Base-by-base conservation (phyloP, 2,329 filamentous ascomycete genomes). In the Xylariaceae sp. region DNA sequence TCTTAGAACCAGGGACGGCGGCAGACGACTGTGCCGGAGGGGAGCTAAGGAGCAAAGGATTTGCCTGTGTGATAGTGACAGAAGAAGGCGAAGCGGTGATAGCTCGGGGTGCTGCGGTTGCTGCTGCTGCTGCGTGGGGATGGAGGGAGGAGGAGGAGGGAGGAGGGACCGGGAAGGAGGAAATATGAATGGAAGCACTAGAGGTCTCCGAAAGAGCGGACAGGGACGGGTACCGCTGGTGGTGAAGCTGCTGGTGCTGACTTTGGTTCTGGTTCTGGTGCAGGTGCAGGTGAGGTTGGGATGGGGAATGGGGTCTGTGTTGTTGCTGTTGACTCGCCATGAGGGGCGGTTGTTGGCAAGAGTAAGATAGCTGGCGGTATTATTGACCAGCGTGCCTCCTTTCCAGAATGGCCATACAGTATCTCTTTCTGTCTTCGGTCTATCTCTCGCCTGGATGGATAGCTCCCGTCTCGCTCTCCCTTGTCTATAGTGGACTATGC, bases 151-250 rank as follows among this genome's bases (percentile, higher is more conserved):
- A 51, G 30, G 53, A 42, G 48, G 58, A 49, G 17, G 57, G 60
- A 30, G 67, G 65, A 53, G 64, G 49, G 23, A 51, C 59, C 34
- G 69, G 65, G 60, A 66, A 69, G 58, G 64, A 62, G 64, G 66
- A 67, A 58, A 70, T 61, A 69, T 73, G 69, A 70, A 73, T 72
- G 69, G 74, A 75, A 64, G 74, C 73, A 73, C 70, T 71, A 52
- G 68, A 69, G 67, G 74, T 74, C 68, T 75, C 74, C 72, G 74
- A 70, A 64, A 66, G 67, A 59, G 67, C 64, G 42, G 62, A 64
- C 58, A 68, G 47, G 51, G 69, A 70, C 62, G 66, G 64, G 56
- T 57, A 57, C 56, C 61, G 64, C 49, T 56, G 60, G n/a, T 58
- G 23, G 23, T 30, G 23, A 30, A 30, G 23, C 23, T 30, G 23